phyloP scores from a whole-genome alignment of 2,329 filamentous ascomycete species.

The Trichoderma aggressivum region DNA sequence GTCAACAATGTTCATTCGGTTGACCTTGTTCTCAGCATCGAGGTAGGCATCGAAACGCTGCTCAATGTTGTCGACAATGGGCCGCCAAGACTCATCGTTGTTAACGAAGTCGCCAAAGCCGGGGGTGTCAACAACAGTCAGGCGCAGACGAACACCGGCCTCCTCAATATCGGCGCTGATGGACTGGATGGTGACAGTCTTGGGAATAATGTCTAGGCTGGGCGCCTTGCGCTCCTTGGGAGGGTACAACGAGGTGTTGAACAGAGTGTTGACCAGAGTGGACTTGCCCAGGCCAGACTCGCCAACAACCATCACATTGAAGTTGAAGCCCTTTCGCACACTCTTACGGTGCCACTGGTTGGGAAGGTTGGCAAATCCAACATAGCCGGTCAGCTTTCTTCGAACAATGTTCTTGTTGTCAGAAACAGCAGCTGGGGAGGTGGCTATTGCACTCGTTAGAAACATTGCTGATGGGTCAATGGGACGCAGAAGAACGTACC shows the following conservation, averaged over 20 bases:
- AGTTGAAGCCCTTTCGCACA: conserved; percentile 99
- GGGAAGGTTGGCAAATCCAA: conserved; percentile 96
- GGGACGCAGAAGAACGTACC: conserved; percentile 35
- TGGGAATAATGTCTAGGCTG: conserved; percentile 96
- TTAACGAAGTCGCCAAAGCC: conserved; percentile 99
- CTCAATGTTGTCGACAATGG: conserved; percentile 99
- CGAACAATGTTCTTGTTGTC: conserved; percentile 94
- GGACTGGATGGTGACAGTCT: conserved; percentile 92
- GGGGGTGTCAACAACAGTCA: conserved; percentile 96
- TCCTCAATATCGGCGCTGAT: conserved; percentile 98
- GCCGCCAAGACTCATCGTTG: conserved; percentile 99
- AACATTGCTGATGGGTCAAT: conserved; percentile 27
- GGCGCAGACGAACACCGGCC: conserved; percentile 90
- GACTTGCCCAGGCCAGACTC: conserved; percentile 99
- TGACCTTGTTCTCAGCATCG: conserved; percentile 99
- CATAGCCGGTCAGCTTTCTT: conserved; percentile 96
- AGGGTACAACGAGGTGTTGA: conserved; percentile 98
- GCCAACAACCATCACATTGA: conserved; percentile 99
- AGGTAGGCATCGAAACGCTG: conserved; percentile 98
- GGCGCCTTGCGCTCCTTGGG: conserved; percentile 98
- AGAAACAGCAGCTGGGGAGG: conserved; percentile 46
- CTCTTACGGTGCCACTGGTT: conserved; percentile 99
- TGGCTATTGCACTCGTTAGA: conserved; percentile 36
- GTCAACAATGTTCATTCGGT: conserved; percentile 99
- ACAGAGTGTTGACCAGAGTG: conserved; percentile 96